Evolutionary conservation across 192 early-diverging fungal species (phyloP), one percentile per base, ranked within the genome.

Genomic region (Backusella circina): DNA sequence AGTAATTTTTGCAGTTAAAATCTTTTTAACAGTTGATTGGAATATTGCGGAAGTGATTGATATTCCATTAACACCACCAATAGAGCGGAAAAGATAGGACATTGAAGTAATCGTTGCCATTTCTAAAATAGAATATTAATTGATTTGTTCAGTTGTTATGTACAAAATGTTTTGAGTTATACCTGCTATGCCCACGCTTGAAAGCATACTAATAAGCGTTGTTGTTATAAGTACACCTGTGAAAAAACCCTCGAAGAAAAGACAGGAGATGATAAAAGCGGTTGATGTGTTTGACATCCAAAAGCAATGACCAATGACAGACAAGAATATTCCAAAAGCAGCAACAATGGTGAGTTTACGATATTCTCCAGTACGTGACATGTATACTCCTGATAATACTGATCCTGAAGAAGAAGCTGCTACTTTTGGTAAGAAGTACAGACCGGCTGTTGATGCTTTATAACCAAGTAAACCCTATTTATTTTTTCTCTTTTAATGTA

Each of bases 31-130:
- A 15, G 70, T 61, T 16, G 68, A 67, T 65, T 85, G 84, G 35
- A 85, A 75, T 26, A 79, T 76, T n/a, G 83, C 80, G 5, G 80
- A 81, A 3, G 79, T 77, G 30, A 86, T 61, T 5, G 85, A 84
- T 1, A 91, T 72, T 66, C 87, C 87, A 73, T 90, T 78, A 21
- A 88, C 87, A 67, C 84, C 79, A n/a, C 90, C 88, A 41, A 85
- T 76, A 31, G 74, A 75, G 44, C 84, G 80, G 35, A 87, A 73
- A 61, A 91, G 82, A 70, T 84, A 83, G 18, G 83, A 83, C 7
- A 85, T 79, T 8, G 84, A 79, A 21, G 87, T 86, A 16, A 84
- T 82, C 0, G 81, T 82, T 61, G 87, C 87, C 71, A 88, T 84
- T 71, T 88, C 86, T 79, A 74, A 3, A 51, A 31, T 38, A 65